These are phyloP conservation scores for Metrosideros polymorpha DNA, from an alignment of 441 rosid species.

Conservation along the genomic window DNA sequence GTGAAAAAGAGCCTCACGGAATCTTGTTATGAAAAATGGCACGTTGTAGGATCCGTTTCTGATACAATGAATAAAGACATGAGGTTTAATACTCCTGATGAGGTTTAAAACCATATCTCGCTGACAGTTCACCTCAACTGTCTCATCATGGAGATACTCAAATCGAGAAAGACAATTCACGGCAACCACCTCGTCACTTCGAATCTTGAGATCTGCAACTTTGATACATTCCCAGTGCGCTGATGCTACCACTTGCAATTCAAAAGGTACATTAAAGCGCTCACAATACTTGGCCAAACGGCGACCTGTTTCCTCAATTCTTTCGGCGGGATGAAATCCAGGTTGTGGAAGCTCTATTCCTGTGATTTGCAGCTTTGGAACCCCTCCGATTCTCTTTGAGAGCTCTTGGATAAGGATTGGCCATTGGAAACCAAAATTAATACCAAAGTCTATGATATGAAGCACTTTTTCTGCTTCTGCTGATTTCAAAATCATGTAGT, in stretches of 20 bases:
- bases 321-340: constrained; percentile 53
- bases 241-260: constrained; percentile 48
- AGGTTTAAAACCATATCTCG: constrained; percentile 45
- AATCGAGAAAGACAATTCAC: constrained; percentile 42
- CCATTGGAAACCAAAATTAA: constrained; percentile 12
- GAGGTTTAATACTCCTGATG: constrained; percentile 53
- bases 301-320: constrained; percentile 63
- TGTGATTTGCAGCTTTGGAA: constrained; percentile 59
- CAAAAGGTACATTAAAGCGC: constrained; percentile 54
- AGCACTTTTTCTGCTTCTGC: background rate
- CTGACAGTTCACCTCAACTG: constrained; percentile 40
- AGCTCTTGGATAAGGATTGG: constrained; percentile 15
- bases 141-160: constrained; percentile 54
- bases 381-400: constrained; percentile 9
- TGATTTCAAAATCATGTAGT: background rate
- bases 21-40: constrained; percentile 67
- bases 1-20: constrained; percentile 66
- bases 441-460: constrained; percentile 12
- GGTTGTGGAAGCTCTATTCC: constrained; percentile 74
- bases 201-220: constrained; percentile 44
- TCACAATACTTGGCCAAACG: constrained; percentile 56
- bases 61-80: constrained; percentile 34
- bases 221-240: constrained; percentile 53
- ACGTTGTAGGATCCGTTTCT: constrained; percentile 48
- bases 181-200: constrained; percentile 48